Conservation (phyloP, 495 filamentous ascomycete species). For the Hypoxylon fuscum region DNA sequence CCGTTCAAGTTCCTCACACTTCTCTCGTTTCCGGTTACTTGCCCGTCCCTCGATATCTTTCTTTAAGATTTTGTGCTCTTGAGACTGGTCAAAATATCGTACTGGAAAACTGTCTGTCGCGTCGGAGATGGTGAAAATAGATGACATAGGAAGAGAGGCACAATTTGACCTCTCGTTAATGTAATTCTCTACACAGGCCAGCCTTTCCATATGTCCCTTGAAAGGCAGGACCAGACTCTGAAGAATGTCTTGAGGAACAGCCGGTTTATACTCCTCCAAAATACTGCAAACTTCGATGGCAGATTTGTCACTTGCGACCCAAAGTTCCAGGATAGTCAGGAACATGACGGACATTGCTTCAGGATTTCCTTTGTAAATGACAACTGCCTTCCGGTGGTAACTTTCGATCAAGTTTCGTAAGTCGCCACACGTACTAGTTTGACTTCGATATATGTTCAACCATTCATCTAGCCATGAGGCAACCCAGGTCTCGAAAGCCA, state of each 20-base stretch:
- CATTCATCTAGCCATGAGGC: conserved; percentile 21
- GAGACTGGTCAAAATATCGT: conserved; percentile 60
- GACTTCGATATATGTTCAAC: too few relatives aligned
- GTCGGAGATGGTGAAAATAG: conserved; percentile 51
- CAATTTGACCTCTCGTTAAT: too few relatives aligned
- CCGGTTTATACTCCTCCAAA: conserved; percentile 61
- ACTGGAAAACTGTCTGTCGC: conserved; percentile 58
- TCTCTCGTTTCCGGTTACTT: too few relatives aligned
- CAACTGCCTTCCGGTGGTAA: conserved; percentile 42
- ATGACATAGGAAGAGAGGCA: too few relatives aligned
- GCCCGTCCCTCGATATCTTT: too few relatives aligned
- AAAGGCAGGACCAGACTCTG: conserved; percentile 59
- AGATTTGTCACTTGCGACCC: conserved; percentile 67
- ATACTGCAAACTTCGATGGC: conserved; percentile 51
- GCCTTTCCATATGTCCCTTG: conserved; percentile 59
- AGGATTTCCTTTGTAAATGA: conserved; percentile 54
- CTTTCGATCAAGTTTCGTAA: conserved; percentile 28
- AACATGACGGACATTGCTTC: conserved; percentile 67
- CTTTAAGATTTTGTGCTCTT: conserved; percentile 53
- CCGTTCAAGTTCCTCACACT: conserved; percentile 52
- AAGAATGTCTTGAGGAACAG: conserved; percentile 55
- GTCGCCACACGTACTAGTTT: conserved; percentile 6
- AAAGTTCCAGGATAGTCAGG: conserved; percentile 68
- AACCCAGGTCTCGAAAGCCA: conserved; percentile 34
- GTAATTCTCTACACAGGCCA: conserved; percentile 64